A percentile compares a stretch with the other conserved stretches of the same genome.
Evolutionary conservation across 495 filamentous ascomycete genomes (phyloP).

Genomic region (Baudoinia panamericana): DNA sequence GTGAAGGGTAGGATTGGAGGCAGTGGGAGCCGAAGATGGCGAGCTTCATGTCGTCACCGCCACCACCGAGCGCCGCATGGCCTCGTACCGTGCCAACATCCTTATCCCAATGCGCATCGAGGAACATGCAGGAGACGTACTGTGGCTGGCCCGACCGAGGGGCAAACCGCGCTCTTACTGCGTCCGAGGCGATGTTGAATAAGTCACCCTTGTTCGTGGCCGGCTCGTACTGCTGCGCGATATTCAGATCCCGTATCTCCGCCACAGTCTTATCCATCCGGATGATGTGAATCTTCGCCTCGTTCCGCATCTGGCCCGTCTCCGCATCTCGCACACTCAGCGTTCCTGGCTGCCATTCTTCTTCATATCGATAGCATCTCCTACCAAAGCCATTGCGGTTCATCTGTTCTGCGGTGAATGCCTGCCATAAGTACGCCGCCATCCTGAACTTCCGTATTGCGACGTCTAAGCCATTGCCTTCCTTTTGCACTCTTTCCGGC

Average conservation of each 20-base stretch:
- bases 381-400: constrained; percentile 71
- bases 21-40: constrained; percentile 84
- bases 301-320: constrained; percentile 62
- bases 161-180: constrained; percentile 61
- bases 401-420: constrained; percentile 92
- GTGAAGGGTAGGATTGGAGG: constrained; percentile 73
- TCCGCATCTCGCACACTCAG: constrained; percentile 57
- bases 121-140: constrained; percentile 69
- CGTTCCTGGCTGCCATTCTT: constrained; percentile 78
- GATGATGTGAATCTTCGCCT: constrained; percentile 77
- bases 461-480: constrained; percentile 66
- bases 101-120: constrained; percentile 82
- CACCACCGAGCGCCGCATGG: constrained; percentile 68
- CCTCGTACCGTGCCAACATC: constrained; percentile 52
- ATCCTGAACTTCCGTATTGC: constrained; percentile 79
- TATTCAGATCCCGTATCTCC: constrained; percentile 63
- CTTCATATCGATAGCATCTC: constrained; percentile 76
- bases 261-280: constrained; percentile 68
- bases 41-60: constrained; percentile 56
- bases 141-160: constrained; percentile 61
- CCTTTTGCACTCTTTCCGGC: constrained; percentile 57
- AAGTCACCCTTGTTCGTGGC: constrained; percentile 57
- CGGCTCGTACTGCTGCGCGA: constrained; percentile 64
- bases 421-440: constrained; percentile 90
- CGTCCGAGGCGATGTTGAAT: constrained; percentile 60